Base-by-base conservation (phyloP, 2,329 filamentous ascomycete species). In the Pseudogymnoascus sp. region DNA sequence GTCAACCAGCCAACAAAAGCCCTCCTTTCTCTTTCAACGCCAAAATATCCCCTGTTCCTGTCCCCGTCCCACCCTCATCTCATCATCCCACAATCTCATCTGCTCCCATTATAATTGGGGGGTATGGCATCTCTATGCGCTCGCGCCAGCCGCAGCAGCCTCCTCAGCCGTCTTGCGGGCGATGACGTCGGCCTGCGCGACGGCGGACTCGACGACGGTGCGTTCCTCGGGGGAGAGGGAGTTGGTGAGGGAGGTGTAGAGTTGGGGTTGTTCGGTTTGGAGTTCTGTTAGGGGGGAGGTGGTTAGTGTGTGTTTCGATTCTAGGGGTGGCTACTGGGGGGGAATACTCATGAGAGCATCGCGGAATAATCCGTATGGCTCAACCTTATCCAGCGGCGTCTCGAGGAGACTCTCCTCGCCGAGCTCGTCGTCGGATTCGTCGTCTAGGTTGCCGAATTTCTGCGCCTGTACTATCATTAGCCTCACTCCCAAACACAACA, bases 381-480 rank as follows among this genome's bases (percentile, higher is more conserved):
- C 94, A 66, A 99, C 83, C 78, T 94, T 94, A 76, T 99, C 94
- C 23, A 99, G 82, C 14, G 93, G 92, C 11, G 93, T 96, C 76
- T 99, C 94, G 2, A 99, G 84, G 61, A 97, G 80, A 74, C 92
- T 93, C 71, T 97, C 94, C 75, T 97, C 93, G 16, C 95, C 85
- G 53, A 97, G 87, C 62, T 96, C 92, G 63, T 96, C 92, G 25
- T 92, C 90, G 1, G 91, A 91, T 59, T 88, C 84, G 25, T 87
- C 85, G 14, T 84, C 82, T 28, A 88, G 82, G 16, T 86, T 83
- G 66, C 88, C 86, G 74, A 94, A 93, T 74, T 94, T 95, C 70
- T 91, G 87, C 11, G 92, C 91, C 86, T 91, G 68, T 4, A 63
- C 3, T 44, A n/a, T 10, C 40, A 59, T 65, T 53, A 67, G 63